Conservation (phyloP, 1,284 basidiomycete genomes). For the Puccinia sorghi region DNA sequence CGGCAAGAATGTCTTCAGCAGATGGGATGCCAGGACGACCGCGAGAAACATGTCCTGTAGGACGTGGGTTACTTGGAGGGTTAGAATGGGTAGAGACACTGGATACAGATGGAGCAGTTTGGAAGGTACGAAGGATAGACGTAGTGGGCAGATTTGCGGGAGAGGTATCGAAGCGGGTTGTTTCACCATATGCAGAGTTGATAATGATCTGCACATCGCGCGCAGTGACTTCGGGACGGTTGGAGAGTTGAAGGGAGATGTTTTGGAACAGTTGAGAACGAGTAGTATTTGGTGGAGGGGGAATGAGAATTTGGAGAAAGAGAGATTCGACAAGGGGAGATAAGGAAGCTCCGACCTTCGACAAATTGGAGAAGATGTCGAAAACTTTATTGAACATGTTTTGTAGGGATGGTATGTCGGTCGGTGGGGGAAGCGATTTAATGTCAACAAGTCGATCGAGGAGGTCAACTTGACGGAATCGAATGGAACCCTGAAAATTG, state of each 20-base stretch:
- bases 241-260: neutral
- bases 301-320: neutral
- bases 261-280: neutral
- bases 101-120: too few relatives aligned
- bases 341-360: neutral
- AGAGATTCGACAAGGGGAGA: neutral
- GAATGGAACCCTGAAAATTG: neutral
- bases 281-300: neutral
- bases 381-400: constrained; percentile 5
- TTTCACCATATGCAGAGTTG: neutral
- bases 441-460: neutral
- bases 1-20: neutral
- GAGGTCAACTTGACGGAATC: constrained; percentile 4
- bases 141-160: too few relatives aligned
- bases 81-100: too few relatives aligned
- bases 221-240: neutral
- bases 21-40: neutral
- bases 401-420: neutral
- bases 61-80: too few relatives aligned
- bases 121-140: too few relatives aligned
- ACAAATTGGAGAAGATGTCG: neutral
- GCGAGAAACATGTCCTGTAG: too few relatives aligned
- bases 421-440: neutral
- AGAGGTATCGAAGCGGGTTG: neutral
- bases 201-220: neutral